A percentile compares a stretch with the other conserved stretches of the same genome.
Conservation (phyloP, 2,329 filamentous ascomycete species). For the Xylaria sp. region DNA sequence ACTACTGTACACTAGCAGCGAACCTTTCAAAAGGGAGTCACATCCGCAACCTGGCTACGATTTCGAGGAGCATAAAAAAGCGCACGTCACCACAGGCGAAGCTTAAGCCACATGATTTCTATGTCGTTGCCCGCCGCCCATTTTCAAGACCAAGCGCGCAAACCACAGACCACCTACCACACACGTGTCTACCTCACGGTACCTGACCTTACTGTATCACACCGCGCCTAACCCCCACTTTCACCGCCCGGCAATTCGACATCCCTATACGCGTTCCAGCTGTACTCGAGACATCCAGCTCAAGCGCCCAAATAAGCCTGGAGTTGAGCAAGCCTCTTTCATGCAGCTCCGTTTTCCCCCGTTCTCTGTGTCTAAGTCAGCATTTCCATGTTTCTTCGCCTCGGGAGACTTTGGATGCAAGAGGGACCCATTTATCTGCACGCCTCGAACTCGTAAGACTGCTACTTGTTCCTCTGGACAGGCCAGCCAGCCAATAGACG, state of each 20-base stretch:
- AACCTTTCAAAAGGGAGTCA: slow-evolving; percentile 38
- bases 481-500: slow-evolving; percentile 25
- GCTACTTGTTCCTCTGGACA: slow-evolving; percentile 15
- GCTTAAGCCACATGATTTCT: slow-evolving; percentile 37
- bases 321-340: slow-evolving; percentile 17
- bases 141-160: neutral
- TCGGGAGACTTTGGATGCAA: slow-evolving; percentile 18
- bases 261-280: slow-evolving; percentile 3
- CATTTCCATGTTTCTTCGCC: slow-evolving; percentile 11
- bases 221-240: slow-evolving; percentile 40
- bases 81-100: slow-evolving; percentile 31
- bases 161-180: neutral
- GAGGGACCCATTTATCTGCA: slow-evolving; percentile 23
- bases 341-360: slow-evolving; percentile 8
- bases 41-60: slow-evolving; percentile 18
- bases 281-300: slow-evolving; percentile 13
- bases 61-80: slow-evolving; percentile 32
- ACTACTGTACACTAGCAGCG: slow-evolving; percentile 18
- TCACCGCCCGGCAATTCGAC: slow-evolving; percentile 47
- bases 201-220: slow-evolving; percentile 8
- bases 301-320: neutral
- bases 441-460: slow-evolving; percentile 28
- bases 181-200: neutral
- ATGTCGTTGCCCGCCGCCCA: slow-evolving; percentile 10
- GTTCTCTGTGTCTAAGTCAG: slow-evolving; percentile 16